A percentile compares a stretch with the other conserved stretches of the same genome.
Conservation (phyloP, 768 basidiomycete genomes). For the Pseudohyphozyma bogoriensis region DNA sequence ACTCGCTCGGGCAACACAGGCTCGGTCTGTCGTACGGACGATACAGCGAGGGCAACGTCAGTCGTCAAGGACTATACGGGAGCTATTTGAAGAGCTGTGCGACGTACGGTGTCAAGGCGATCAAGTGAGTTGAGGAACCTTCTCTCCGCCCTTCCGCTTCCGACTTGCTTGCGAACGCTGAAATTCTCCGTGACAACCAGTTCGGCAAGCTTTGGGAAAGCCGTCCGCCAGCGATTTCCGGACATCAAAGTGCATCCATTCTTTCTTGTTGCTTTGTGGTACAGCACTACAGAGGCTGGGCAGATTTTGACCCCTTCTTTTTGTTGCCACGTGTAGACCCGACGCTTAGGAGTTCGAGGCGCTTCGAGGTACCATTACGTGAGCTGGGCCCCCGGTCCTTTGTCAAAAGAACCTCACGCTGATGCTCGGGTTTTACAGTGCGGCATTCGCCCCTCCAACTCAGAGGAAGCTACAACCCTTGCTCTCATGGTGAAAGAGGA, state of each 20-base stretch:
- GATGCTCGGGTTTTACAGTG: conserved; percentile 57
- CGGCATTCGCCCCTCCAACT: conserved; percentile 28
- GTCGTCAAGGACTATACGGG: conserved; percentile 85
- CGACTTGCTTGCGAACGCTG: neutral
- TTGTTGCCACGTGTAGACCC: conserved; percentile 42
- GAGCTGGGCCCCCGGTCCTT: too few species aligned
- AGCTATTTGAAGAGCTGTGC: conserved; percentile 85
- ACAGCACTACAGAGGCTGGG: neutral
- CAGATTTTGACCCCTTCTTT: neutral
- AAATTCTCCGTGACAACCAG: conserved; percentile 67
- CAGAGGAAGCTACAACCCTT: conserved; percentile 34
- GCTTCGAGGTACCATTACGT: conserved; percentile 63
- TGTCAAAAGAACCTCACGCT: too few species aligned
- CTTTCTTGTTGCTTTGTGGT: too few species aligned
- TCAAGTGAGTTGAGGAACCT: neutral
- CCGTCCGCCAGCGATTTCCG: conserved; percentile 83
- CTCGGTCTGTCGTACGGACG: conserved; percentile 79
- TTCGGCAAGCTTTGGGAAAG: conserved; percentile 89
- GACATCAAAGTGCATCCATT: conserved; percentile 57
- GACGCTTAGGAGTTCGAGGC: conserved; percentile 80
- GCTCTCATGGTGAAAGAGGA: conserved; percentile 1
- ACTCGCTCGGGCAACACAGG: conserved; percentile 43
- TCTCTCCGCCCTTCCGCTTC: too few species aligned
- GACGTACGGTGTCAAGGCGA: conserved; percentile 60
- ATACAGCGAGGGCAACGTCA: conserved; percentile 85